A percentile compares a stretch with the other conserved stretches of the same genome.
Evolutionary conservation across 106 monocot genomes (phyloP).

Genomic region (Platanthera zijinensis): DNA sequence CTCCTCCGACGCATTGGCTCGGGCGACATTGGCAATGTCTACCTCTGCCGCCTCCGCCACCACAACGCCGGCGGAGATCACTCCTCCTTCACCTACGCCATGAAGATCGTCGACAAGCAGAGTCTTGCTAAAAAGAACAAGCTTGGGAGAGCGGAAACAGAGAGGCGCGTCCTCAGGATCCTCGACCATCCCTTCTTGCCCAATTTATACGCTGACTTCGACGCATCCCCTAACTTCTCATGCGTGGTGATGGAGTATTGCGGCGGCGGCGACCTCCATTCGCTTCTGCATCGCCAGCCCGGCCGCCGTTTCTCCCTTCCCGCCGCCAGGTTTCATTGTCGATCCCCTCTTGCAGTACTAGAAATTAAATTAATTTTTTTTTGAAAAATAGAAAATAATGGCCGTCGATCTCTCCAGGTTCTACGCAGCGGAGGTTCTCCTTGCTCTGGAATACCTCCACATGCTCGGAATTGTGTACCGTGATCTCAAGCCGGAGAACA

Average conservation of each 20-base stretch:
- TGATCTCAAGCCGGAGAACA: slow-evolving; percentile 92
- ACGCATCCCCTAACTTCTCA: slow-evolving; percentile 48
- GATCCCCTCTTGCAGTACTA: not conserved
- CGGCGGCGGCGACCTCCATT: slow-evolving; percentile 86
- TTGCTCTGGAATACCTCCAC: slow-evolving; percentile 93
- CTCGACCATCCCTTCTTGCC: slow-evolving; percentile 85
- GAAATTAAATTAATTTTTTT: not conserved
- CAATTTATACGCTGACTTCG: slow-evolving; percentile 75
- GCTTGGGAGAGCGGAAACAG: slow-evolving; percentile 58
- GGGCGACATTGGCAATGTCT: slow-evolving; percentile 84
- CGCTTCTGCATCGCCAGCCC: slow-evolving; percentile 69
- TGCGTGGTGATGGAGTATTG: slow-evolving; percentile 94
- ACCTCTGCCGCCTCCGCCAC: slow-evolving; percentile 55
- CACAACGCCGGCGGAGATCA: not conserved
- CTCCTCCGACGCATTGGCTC: slow-evolving; percentile 60
- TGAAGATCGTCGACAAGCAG: slow-evolving; percentile 83
- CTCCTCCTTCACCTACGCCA: slow-evolving; percentile 40
- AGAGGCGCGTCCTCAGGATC: slow-evolving; percentile 47
- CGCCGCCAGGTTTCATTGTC: slow-evolving; percentile 29
- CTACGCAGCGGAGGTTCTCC: slow-evolving; percentile 79
- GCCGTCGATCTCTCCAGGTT: slow-evolving; percentile 32
- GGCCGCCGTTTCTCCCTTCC: slow-evolving; percentile 52
- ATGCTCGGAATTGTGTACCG: slow-evolving; percentile 88
- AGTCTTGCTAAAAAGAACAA: slow-evolving; percentile 66
- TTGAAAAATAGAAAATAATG: not conserved